Base-by-base conservation (phyloP, 768 basidiomycete species). In the Gloeopeniophorella convolvens region DNA sequence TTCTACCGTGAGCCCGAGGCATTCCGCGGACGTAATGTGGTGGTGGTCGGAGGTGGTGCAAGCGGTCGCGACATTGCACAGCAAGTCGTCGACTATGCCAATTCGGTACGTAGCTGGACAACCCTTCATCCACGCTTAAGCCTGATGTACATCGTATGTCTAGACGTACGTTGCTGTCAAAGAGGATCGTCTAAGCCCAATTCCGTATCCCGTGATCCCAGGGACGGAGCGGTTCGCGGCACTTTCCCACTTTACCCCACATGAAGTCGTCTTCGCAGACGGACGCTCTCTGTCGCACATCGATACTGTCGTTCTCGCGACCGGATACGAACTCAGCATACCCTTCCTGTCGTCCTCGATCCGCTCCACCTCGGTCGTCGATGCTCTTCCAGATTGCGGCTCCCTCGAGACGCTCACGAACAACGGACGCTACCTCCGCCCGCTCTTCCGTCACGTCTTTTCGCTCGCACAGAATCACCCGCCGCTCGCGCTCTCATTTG, bases 381-480 rank as follows among this genome's bases (percentile, higher is more conserved):
- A 20, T 7, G 62, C 13, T 41, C 30, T 12, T 27, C 55, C 12
- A 5, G 30, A 32, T 13, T n/a, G 15, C 3, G 44, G 27, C 16
- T 18, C 24, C 10, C n/a, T 18, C 21, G 18, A 26, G 10, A 20
- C 24, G 7, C 68, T 81, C 27, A 68, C 71, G 15, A 75, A 69
- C 26, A 83, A 82, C 63, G 59, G 69, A 18, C 68, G 68, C 1
- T 79, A 81, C 58, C 70, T 82, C 33, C 77, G 76, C 60, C 80
- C 81, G 1, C 62, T 82, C 5, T 69, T 78, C 59, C 61, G 65
- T 23, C 75, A 79, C 61, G 72, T 80, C 21, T 71, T 83, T 55
- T 76, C 74, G 12, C 63, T 80, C 34, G 69, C 71, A n/a, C 59
- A 71, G 4, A 59, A 63, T 7, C 65, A 76, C 45, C 79, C 79